Conservation (phyloP, 352 stramenopile genomes). For the Peronospora belbahrii region DNA sequence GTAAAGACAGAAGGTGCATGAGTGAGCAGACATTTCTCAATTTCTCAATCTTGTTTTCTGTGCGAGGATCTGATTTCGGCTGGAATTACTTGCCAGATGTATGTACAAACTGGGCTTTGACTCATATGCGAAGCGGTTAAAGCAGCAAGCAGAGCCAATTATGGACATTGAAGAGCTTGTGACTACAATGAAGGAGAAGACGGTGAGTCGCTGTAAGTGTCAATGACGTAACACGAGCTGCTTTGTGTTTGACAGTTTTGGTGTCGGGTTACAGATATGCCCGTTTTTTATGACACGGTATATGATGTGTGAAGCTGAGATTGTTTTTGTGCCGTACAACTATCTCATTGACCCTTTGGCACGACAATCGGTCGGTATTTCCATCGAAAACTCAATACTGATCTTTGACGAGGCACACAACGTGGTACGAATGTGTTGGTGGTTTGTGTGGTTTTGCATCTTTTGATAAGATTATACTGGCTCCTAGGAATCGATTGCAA, state of each 20-base stretch:
- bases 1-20: slow-evolving; percentile 83
- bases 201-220: slow-evolving; percentile 20
- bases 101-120: slow-evolving; percentile 78
- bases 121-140: slow-evolving; percentile 38
- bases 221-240: not conserved
- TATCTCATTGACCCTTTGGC: slow-evolving; percentile 96
- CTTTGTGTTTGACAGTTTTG: slow-evolving; percentile 21
- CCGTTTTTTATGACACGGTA: slow-evolving; percentile 95
- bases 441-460: not conserved
- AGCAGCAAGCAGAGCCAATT: slow-evolving; percentile 61
- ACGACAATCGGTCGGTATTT: slow-evolving; percentile 88
- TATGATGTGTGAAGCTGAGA: slow-evolving; percentile 89
- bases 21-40: not conserved
- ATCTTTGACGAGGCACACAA: slow-evolving; percentile 99
- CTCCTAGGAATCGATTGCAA: slow-evolving; percentile 78
- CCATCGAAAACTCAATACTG: slow-evolving; percentile 94
- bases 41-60: no score
- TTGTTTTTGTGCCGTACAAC: slow-evolving; percentile 99
- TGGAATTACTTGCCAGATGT: slow-evolving; percentile 30
- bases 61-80: not conserved
- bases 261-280: slow-evolving; percentile 72
- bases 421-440: slow-evolving; percentile 62
- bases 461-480: not conserved
- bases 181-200: slow-evolving; percentile 70
- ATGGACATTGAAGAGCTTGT: slow-evolving; percentile 99